Evolutionary conservation across 2,329 filamentous ascomycete species (phyloP), one percentile per base, ranked within the genome.

Genomic region (Elsinoe arachidis): DNA sequence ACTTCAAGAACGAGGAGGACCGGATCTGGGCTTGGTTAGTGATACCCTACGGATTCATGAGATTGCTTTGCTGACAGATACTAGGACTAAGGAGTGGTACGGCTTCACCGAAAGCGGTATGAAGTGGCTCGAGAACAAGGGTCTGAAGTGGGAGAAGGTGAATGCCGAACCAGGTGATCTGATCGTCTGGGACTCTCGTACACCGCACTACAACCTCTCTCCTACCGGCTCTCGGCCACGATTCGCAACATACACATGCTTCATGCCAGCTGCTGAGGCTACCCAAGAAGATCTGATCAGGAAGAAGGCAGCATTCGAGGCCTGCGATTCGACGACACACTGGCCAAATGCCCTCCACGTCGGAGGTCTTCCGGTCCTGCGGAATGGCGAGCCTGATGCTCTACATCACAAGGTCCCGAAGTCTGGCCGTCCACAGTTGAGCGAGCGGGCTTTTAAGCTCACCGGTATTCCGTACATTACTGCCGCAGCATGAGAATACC

Each of bases 381-480:
- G 68, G 52, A 63, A 68, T 56, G 68, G 65, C 3, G 59, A 63
- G 52, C 63, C 65, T 2, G 66, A 69, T 54, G 11, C 63, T 72
- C 59, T 72, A 73, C 35, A 66, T 71, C 12, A 64, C 67, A 11
- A 64, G 67, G 60, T 74, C 74, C 1, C 73, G 1, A 70, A 73
- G 46, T 72, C 74, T 26, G 23, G 23, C 6, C 23, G 23, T 59
- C 69, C 73, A 0, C 57, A 66, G 21, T 61, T 78, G 33, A 65
- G 65, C 58, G 74, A 76, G 66, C 61, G 73, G 21, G 72, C 70
- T 1, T 76, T 72, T 62, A 75, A 71, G 62, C 62, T 78, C 54
- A 78, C 75, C 1, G 76, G 76, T 2, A 76, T 78, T 59, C 75
- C 76, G 9, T 79, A 78, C 58, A 73, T 72, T 54, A 61, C 63